Evolutionary conservation across 441 rosid species (phyloP).

Genomic region (Gossypium aridum): DNA sequence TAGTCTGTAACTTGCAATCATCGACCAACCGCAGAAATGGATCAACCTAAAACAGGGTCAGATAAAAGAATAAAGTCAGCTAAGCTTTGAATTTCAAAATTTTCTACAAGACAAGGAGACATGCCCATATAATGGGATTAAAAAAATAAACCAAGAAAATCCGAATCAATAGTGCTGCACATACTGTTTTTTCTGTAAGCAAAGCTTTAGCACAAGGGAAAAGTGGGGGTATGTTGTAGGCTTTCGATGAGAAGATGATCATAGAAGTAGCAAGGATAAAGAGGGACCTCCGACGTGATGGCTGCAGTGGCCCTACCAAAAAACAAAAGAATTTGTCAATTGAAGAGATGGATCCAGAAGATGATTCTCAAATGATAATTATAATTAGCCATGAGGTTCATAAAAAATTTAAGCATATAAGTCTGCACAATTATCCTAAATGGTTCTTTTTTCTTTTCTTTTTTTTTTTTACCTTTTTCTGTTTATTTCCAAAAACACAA

Average conservation of each 20-base stretch:
- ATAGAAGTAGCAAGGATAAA: constrained; percentile 64
- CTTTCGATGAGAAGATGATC: constrained; percentile 77
- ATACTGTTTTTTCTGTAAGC: constrained; percentile 60
- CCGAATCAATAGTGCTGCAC: constrained; percentile 15
- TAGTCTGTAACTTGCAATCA: constrained; percentile 66
- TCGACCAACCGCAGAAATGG: constrained; percentile 67
- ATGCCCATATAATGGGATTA: not conserved
- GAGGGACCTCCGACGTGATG: constrained; percentile 75
- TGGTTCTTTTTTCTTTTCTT: not conserved
- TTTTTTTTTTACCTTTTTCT: not conserved
- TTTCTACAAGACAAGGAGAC: not conserved
- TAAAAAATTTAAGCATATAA: not conserved
- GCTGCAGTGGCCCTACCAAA: constrained; percentile 63
- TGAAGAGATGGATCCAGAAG: constrained; percentile 9
- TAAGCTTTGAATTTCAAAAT: not conserved
- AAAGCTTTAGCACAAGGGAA: constrained; percentile 52
- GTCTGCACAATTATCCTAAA: not conserved
- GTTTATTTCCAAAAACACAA: not conserved
- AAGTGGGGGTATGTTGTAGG: constrained; percentile 64
- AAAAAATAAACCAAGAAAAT: constrained; percentile 2
- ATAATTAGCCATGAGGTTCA: constrained; percentile 2
- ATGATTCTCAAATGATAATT: not conserved
- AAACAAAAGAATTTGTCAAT: constrained; percentile 16
- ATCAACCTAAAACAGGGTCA: constrained; percentile 45
- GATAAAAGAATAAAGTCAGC: not conserved